Base-by-base conservation (phyloP, 805 yeast species). In the Starmerella floris region DNA sequence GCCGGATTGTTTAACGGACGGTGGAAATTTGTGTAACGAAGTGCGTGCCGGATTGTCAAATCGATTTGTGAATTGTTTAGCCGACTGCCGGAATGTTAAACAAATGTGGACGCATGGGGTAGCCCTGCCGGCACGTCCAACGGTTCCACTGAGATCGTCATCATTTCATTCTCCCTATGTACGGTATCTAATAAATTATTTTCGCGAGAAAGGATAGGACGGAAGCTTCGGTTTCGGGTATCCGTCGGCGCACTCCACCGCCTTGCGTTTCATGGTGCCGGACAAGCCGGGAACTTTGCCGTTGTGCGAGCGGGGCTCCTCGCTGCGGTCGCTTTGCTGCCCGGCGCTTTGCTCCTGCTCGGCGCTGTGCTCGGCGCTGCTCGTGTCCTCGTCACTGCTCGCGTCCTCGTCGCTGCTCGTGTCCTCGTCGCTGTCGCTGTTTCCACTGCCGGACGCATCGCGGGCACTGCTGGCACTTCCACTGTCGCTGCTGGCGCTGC, bases 181-280 rank as follows among this genome's bases (percentile, higher is more conserved):
- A n/a, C n/a, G n/a, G n/a, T n/a, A n/a, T n/a, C n/a, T n/a, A n/a
- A n/a, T n/a, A n/a, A n/a, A n/a, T 35, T 13, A 17, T 21, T 11
- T 23, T 19, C 23, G 13, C 5, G 23, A 10, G 35, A 43, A 43
- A 4, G 50, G 47, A 26, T 38, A 47, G 11, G 42, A 11, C n/a
- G 51, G 51, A 5, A 41, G 30, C 8, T 28, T n/a, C 15, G 51
- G 51, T 25, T 16, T 17, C 10, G 49, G 41, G n/a, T 31, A 41
- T 16, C 39, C 39, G 5, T 25, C 26, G 13, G 23, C 41, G 31
- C 51, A 47, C 30, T 47, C 44, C 2, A 39, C 30, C n/a, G 47
- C 50, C n/a, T n/a, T 33, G 19, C 39, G 35, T 20, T 40, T 43
- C 42, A 41, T 41, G 3, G 26, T 21, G 16, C 36, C 36, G n/a